These are phyloP conservation scores for Dothideomycetes sp. DNA, from an alignment of 2,329 filamentous ascomycete genomes.

Conservation along the genomic window DNA sequence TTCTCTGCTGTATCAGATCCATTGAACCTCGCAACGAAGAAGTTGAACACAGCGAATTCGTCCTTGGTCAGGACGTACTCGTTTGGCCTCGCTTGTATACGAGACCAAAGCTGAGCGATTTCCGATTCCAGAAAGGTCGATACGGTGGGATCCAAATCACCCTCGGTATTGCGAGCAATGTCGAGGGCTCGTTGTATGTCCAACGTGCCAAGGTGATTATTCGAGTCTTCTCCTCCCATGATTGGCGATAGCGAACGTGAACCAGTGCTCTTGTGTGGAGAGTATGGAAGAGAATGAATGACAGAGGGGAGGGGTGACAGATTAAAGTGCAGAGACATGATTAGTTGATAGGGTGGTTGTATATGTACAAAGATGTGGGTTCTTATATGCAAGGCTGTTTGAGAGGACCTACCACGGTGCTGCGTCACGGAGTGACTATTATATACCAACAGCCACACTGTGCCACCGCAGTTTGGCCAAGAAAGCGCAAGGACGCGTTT, in stretches of 20 bases:
- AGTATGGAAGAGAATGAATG: conserved; percentile 11
- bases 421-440: not conserved
- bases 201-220: conserved; percentile 22
- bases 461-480: not conserved
- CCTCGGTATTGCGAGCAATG: conserved; percentile 61
- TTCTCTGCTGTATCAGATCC: conserved; percentile 39
- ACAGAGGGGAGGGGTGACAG: conserved; percentile 7
- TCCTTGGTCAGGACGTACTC: conserved; percentile 64
- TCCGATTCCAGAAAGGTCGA: conserved; percentile 54
- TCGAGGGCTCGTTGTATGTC: conserved; percentile 60
- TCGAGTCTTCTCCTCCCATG: conserved; percentile 5
- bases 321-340: conserved; percentile 1
- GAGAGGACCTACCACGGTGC: not conserved
- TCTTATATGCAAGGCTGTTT: not conserved
- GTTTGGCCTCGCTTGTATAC: conserved; percentile 52
- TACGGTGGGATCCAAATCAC: conserved; percentile 54
- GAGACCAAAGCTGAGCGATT: conserved; percentile 54
- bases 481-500: not conserved
- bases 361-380: not conserved
- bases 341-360: not conserved
- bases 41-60: conserved; percentile 83
- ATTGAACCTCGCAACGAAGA: conserved; percentile 58
- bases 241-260: conserved; percentile 7
- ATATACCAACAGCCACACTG: not conserved
- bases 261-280: conserved; percentile 4